Evolutionary conservation across 2,329 filamentous ascomycete species (phyloP).

Genomic region (Colletotrichum sp.): DNA sequence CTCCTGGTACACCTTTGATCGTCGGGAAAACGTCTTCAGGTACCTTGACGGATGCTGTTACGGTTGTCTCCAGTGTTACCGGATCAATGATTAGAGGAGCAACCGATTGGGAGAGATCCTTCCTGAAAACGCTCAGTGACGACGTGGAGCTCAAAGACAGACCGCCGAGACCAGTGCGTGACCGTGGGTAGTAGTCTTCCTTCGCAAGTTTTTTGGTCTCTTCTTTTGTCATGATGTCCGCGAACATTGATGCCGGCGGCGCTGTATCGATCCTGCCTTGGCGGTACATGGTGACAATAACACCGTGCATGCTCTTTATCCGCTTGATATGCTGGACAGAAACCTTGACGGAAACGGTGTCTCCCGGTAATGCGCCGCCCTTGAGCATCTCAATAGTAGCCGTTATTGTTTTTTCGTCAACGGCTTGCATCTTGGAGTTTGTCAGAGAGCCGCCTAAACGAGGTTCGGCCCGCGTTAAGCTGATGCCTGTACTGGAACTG

Average conservation of each 20-base stretch:
- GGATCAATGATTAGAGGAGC: slow-evolving; percentile 90
- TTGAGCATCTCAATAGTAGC: slow-evolving; percentile 83
- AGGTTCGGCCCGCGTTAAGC: slow-evolving; percentile 36
- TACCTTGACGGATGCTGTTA: slow-evolving; percentile 83
- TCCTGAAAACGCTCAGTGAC: slow-evolving; percentile 91
- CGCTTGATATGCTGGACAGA: slow-evolving; percentile 86
- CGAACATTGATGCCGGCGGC: slow-evolving; percentile 57
- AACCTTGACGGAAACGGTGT: slow-evolving; percentile 80
- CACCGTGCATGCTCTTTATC: slow-evolving; percentile 88
- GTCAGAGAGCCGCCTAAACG: slow-evolving; percentile 37
- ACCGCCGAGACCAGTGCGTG: slow-evolving; percentile 83
- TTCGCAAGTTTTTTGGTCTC: slow-evolving; percentile 73
- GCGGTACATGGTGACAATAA: slow-evolving; percentile 91
- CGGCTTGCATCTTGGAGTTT: slow-evolving; percentile 46
- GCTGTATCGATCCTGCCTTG: slow-evolving; percentile 88
- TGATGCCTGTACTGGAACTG: slow-evolving; percentile 69
- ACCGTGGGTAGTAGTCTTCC: slow-evolving; percentile 87
- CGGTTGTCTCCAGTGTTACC: slow-evolving; percentile 73
- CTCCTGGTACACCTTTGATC: slow-evolving; percentile 85
- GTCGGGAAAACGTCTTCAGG: slow-evolving; percentile 93
- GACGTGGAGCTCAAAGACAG: slow-evolving; percentile 85
- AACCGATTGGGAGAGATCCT: slow-evolving; percentile 89
- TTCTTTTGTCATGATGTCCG: slow-evolving; percentile 60
- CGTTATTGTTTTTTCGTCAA: slow-evolving; percentile 81
- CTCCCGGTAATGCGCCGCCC: slow-evolving; percentile 85